Base-by-base conservation (phyloP, 2,329 filamentous ascomycete genomes). In the Alternaria gansuensis region DNA sequence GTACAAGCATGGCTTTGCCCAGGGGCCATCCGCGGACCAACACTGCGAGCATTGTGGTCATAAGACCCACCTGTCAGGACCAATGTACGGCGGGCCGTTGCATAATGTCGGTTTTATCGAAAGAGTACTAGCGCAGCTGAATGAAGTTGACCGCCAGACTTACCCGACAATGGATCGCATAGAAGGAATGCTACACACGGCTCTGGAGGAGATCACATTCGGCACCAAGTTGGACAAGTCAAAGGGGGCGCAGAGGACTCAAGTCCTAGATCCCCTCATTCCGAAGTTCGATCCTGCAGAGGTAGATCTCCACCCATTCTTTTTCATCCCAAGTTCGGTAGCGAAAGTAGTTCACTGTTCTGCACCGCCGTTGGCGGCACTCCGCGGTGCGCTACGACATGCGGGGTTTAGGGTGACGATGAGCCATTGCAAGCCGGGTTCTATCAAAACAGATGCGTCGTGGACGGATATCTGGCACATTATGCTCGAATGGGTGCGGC, bases 31-130 rank as follows among this genome's bases (percentile, higher is more conserved):
- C 0, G 81, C 86, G 4, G 84, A 87, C 57, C 82, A 84, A 14
- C 79, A 83, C 37, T 99, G 95, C 77, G 84, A 88, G 59, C 92
- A 98, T 75, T 99, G 95, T 74, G 91, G 90, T 8, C 88, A 85
- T 72, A 94, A 90, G 74, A 96, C 90, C 79, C 95, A 98, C 77
- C 77, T 98, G 13, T 90, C 88, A 4, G 95, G 95, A 2, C 95
- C 95, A 0, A 98, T 99, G 94, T 99, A 93, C 81, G 93, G 87
- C 33, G 95, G 95, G 0, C 90, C 90, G 21, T 81, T 99, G 8
- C 95, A 99, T 78, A 93, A 93, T 43, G 84, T 87, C 6, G 86
- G 88, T 2, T 99, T 97, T 72, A 87, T 99, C 61, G 85, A 90
- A 71, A 86, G 86, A 55, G 88, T 99, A 24, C 83, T 99, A 14